These are phyloP conservation scores for Exutisphaerella laricina DNA, from an alignment of 2,329 filamentous ascomycete species.

Conservation along the genomic window DNA sequence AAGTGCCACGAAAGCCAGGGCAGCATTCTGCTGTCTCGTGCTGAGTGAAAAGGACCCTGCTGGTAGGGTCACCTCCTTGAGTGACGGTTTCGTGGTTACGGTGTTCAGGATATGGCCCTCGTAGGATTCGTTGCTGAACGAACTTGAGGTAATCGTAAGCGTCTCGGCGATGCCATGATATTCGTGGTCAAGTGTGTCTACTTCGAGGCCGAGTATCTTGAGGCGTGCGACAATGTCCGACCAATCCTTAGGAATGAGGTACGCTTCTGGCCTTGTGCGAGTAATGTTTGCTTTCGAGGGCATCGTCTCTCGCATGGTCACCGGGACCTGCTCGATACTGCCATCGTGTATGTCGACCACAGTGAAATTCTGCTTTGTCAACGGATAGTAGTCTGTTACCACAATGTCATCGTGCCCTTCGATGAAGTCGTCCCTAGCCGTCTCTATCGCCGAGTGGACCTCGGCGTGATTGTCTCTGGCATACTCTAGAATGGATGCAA, in stretches of 20 bases:
- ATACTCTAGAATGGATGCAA: conserved; percentile 15
- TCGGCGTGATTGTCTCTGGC: conserved; percentile 12
- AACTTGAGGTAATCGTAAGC: conserved; percentile 19
- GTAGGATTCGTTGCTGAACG: conserved; percentile 18
- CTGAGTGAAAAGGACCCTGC: conserved; percentile 22
- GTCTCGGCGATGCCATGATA: conserved; percentile 23
- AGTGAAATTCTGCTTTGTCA: conserved; percentile 19
- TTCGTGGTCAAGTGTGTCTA: conserved; percentile 20
- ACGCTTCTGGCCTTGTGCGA: conserved; percentile 21
- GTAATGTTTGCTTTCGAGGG: conserved; percentile 19
- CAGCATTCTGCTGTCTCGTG: conserved; percentile 27
- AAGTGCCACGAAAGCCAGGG: conserved; percentile 24
- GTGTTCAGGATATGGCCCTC: conserved; percentile 25
- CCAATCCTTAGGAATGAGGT: conserved; percentile 27
- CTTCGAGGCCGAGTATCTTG: conserved; percentile 22
- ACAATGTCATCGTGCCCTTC: conserved; percentile 20
- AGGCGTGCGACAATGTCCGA: conserved; percentile 21
- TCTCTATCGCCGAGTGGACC: conserved; percentile 9
- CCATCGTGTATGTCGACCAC: conserved; percentile 20
- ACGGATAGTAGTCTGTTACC: conserved; percentile 17
- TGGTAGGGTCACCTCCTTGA: conserved; percentile 19
- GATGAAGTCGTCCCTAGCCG: conserved; percentile 20
- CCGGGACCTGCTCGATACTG: conserved; percentile 15
- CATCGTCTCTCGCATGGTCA: conserved; percentile 18
- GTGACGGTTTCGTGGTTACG: conserved; percentile 15